Base-by-base conservation (phyloP, 805 yeast genomes). In the Saccharomyces paradoxus region DNA sequence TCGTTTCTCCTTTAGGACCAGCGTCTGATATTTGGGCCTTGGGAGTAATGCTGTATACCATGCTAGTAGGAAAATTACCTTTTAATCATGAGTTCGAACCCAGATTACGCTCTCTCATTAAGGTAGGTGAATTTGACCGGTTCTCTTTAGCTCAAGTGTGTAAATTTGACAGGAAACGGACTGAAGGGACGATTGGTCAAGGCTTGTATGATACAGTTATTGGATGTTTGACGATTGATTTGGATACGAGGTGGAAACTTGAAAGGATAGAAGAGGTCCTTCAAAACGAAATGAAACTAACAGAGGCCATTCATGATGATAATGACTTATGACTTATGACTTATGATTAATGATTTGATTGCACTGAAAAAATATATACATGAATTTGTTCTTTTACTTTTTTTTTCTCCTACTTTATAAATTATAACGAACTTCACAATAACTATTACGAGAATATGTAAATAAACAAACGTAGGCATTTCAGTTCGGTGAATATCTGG, bases 11-110 rank as follows among this genome's bases (percentile, higher is more conserved):
- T 54, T 70, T 63, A 64, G 85, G 86, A 2, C 84, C 87, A 1
- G 72, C 81, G 44, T 84, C 91, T 1, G 98, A 91, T 70, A 78
- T 88, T 4, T 91, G 97, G 97, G 96, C 97, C 0, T 76, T 87
- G 48, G 98, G 97, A 3, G 87, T 90, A 0, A 71, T 87, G 58
- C 61, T 86, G 3, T 90, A 81, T 68, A 83, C 95, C 1, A 79
- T 89, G 81, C 70, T 84, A 29, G 78, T 82, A 26, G 91, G 95
- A 0, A 80, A 77, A 58, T 69, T 91, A 51, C 97, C 97, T 0
- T 91, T 91, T 71, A 83, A 82, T 56, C 96, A 90, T 65, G 80
- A 80, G n/a, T 87, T 83, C 66, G 90, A 87, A 62, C 96, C 96
- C 10, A 74, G 90, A 58, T 73, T 91, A 57, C 77, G 89, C 46